Conservation (phyloP, 177 flowering plant species). For the Vitis hybrid region DNA sequence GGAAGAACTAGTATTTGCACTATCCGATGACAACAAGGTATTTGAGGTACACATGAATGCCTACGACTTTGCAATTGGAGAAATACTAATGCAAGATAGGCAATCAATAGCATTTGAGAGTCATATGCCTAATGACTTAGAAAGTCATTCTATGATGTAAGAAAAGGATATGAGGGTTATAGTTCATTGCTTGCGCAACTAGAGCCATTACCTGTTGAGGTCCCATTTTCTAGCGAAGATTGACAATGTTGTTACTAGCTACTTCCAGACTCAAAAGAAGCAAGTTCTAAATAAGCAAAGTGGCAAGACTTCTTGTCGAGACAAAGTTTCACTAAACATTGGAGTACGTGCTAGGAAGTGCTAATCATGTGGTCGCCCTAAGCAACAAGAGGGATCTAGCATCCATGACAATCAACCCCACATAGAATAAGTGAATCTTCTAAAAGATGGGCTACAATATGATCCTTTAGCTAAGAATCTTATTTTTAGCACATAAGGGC, state of each 20-base stretch:
- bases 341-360: neutral
- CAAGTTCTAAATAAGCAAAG: no score
- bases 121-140: neutral
- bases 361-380: neutral
- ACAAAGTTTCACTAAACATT: neutral
- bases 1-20: neutral
- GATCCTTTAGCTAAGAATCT: neutral
- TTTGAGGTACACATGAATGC: neutral
- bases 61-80: no score
- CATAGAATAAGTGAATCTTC: neutral
- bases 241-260: no score
- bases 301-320: slow-evolving; percentile 4
- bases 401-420: neutral
- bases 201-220: neutral
- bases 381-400: neutral
- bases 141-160: neutral
- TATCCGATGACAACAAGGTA: neutral
- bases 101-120: neutral
- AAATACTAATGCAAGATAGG: neutral
- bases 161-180: neutral
- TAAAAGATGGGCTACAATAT: neutral
- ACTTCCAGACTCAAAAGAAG: neutral
- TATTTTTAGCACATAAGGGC: no score
- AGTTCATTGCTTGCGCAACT: neutral
- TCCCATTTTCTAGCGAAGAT: neutral